phyloP scores from a whole-genome alignment of 2,329 filamentous ascomycete species.

The Talaromyces pinophilus region DNA sequence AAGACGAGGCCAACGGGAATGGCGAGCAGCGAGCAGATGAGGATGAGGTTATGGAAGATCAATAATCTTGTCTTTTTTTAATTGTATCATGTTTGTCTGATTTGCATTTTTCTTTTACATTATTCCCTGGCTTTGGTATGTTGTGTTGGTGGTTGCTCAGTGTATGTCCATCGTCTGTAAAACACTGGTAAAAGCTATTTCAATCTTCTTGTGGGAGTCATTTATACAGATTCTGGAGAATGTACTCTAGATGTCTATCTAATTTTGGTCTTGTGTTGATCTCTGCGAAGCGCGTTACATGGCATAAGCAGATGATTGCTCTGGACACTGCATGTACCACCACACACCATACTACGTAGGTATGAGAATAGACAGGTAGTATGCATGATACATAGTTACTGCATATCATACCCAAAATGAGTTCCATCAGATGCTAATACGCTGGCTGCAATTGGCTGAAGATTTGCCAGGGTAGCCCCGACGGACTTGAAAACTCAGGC shows the following conservation, averaged over 20 bases:
- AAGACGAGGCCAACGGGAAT: slow-evolving; percentile 21
- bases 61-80: slow-evolving; percentile 20
- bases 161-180: neutral
- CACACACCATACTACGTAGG: neutral
- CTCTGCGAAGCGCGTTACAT: neutral
- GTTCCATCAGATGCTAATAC: neutral
- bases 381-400: neutral
- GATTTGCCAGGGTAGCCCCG: neutral
- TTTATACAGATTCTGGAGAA: neutral
- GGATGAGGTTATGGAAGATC: slow-evolving; percentile 34
- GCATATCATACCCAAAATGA: neutral
- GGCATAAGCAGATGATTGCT: neutral
- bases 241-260: neutral
- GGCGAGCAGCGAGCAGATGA: slow-evolving; percentile 13
- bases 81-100: neutral
- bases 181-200: slow-evolving; percentile 3
- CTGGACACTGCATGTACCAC: neutral
- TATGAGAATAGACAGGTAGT: neutral
- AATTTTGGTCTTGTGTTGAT: neutral
- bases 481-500: neutral
- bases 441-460: neutral
- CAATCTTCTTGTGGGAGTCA: no score
- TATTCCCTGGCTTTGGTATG: slow-evolving; percentile 2
- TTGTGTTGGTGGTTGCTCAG: neutral
- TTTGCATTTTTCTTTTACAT: slow-evolving; percentile 1